Percentiles rank a stretch among this genome's conserved stretches.
Evolutionary conservation across 2,329 filamentous ascomycete genomes (phyloP).

Genomic region (Hyphodiscus sp.): DNA sequence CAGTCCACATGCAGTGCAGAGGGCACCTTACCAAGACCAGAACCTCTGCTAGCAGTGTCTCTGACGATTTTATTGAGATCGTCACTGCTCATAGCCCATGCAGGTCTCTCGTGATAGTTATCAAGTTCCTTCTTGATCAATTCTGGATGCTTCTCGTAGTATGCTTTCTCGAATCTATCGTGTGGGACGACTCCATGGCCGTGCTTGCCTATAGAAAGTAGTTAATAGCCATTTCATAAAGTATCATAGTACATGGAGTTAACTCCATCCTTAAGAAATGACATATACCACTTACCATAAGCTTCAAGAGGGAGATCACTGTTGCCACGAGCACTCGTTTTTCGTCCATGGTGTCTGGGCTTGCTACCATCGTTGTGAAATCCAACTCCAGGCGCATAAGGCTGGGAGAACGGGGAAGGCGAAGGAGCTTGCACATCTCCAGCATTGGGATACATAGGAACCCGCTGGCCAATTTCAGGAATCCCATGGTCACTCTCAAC

Average conservation of each 20-base stretch:
- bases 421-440: constrained; percentile 96
- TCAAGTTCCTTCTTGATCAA: constrained; percentile 62
- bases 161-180: constrained; percentile 83
- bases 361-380: constrained; percentile 45
- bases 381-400: constrained; percentile 33
- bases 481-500: constrained; percentile 77
- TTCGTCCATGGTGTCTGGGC: constrained; percentile 59
- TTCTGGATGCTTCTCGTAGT: constrained; percentile 90
- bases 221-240: constrained; percentile 7
- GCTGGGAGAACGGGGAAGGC: constrained; percentile 48
- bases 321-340: constrained; percentile 62
- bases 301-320: constrained; percentile 72
- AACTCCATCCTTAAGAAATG: background rate
- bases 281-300: constrained; percentile 48
- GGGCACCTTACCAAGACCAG: constrained; percentile 42
- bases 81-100: constrained; percentile 82
- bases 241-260: background rate
- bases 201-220: constrained; percentile 52
- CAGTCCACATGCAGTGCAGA: constrained; percentile 15
- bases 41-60: constrained; percentile 52
- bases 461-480: constrained; percentile 83
- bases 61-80: constrained; percentile 87
- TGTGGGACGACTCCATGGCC: constrained; percentile 71
- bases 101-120: constrained; percentile 50
- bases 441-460: constrained; percentile 88